Evolutionary conservation across 371 early-diverging fungal genomes (phyloP).

Genomic region (Sporodiniella umbellata): DNA sequence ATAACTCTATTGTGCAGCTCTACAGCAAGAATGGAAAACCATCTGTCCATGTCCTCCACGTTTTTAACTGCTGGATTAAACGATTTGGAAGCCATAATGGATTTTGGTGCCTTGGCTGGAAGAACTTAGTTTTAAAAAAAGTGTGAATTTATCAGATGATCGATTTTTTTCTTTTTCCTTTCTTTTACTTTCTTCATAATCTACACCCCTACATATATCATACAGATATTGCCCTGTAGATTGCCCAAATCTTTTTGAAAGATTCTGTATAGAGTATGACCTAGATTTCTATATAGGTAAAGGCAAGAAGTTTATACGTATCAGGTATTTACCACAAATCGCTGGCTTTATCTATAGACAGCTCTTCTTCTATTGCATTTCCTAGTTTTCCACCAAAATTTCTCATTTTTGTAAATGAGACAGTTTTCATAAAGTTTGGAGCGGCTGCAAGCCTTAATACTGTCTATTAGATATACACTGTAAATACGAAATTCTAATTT

Average conservation of each 20-base stretch:
- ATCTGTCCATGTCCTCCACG: slow-evolving; percentile 35
- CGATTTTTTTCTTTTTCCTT: not conserved
- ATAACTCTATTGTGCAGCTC: slow-evolving; percentile 56
- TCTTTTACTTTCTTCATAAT: slow-evolving; percentile 49
- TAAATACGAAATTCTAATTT: no score
- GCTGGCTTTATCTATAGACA: slow-evolving; percentile 50
- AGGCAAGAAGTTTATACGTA: not conserved
- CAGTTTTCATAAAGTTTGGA: slow-evolving; percentile 53
- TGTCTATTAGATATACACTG: slow-evolving; percentile 36
- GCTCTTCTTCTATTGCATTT: slow-evolving; percentile 55
- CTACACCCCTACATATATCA: slow-evolving; percentile 63
- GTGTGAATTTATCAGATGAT: not conserved
- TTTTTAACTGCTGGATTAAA: slow-evolving; percentile 35
- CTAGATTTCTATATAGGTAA: slow-evolving; percentile 2
- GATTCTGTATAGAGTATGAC: slow-evolving; percentile 27
- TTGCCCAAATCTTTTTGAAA: slow-evolving; percentile 38
- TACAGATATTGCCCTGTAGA: slow-evolving; percentile 56
- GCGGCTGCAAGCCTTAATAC: slow-evolving; percentile 56
- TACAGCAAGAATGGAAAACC: slow-evolving; percentile 53
- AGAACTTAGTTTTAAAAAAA: slow-evolving; percentile 24
- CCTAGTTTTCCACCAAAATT: slow-evolving; percentile 92
- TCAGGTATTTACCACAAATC: slow-evolving; percentile 40
- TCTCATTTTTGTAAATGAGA: slow-evolving; percentile 74
- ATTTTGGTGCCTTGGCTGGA: slow-evolving; percentile 47
- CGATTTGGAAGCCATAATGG: slow-evolving; percentile 59